Percentiles rank a stretch among this genome's conserved stretches.
Conservation (phyloP, 2,329 filamentous ascomycete genomes). For the Rhinocladiella mackenziei region DNA sequence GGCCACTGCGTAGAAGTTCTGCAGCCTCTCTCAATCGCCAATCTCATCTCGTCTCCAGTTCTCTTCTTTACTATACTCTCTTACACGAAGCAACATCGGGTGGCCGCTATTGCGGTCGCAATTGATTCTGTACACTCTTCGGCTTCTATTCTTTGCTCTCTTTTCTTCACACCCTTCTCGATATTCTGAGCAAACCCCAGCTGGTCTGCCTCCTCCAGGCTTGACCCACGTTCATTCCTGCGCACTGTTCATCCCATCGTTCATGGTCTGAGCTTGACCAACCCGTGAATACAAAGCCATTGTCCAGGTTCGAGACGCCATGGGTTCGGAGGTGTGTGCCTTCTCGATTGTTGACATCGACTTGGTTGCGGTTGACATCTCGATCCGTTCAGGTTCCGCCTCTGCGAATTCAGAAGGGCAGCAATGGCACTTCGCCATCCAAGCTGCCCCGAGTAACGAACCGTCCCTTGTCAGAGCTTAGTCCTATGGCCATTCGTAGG, state of each 20-base stretch:
- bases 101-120: conserved; percentile 18
- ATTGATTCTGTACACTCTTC: background rate
- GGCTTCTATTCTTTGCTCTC: too few species aligned
- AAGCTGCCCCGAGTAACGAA: conserved; percentile 59
- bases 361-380: background rate
- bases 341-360: conserved; percentile 14
- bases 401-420: conserved; percentile 34
- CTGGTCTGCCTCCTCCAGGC: conserved; percentile 26
- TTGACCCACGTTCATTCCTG: conserved; percentile 13
- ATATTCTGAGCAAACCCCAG: conserved; percentile 22
- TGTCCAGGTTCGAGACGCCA: conserved; percentile 20
- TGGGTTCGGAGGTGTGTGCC: conserved; percentile 28
- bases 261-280: conserved; percentile 27
- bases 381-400: conserved; percentile 31
- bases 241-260: conserved; percentile 21
- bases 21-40: background rate
- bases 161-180: conserved; percentile 9
- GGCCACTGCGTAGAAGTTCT: too few species aligned
- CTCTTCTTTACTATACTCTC: conserved; percentile 5
- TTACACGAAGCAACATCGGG: background rate
- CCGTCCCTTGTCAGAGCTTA: conserved; percentile 83
- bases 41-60: background rate
- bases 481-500: conserved; percentile 75
- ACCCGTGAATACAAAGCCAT: conserved; percentile 24
- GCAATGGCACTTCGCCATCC: conserved; percentile 50